Evolutionary conservation across 2,329 filamentous ascomycete genomes (phyloP), one percentile per base, ranked within the genome.

Genomic region (Phaeophleospora eucalypticola): DNA sequence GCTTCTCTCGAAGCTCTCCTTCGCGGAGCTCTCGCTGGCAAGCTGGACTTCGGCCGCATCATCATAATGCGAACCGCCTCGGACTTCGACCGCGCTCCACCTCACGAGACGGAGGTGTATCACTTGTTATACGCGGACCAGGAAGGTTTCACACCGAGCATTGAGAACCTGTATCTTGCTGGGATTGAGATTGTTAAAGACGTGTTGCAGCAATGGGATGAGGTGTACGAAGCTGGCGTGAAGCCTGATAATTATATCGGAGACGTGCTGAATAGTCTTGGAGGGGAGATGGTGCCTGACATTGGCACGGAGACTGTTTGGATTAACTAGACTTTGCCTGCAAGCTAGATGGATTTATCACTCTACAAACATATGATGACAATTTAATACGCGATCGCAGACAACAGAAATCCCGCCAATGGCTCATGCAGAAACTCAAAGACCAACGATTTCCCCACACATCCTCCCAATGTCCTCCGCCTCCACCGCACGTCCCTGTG

Each of bases 21-120:
- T 9, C 59, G 66, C 9, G 66, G 55, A 20, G 52, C 58, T 3
- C 21, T 56, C 3, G 53, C 53, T 7, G 53, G 56, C 1, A 56
- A 60, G 12, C 52, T 68, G 33, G 67, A 68, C 44, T 68, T 63
- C 41, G 45, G 49, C 8, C 59, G 65, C 19, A 62, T 69, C 36
- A 60, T 68, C 36, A 46, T 68, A 21, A 64, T 67, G 61, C 58
- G 63, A 39, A 62, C 63, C 59, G 82, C 77, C 1, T 83, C 80
- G 8, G 81, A 89, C 66, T 88, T 88, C 60, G 85, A 88, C 62
- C 77, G 84, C 2, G 82, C 81, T 0, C 81, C 82, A 16, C 76
- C 78, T 0, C 77, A 75, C 4, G 62, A 78, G 8, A 71, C 74
- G 0, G 74, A 79, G 12, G 71, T 75, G 14, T 71, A 80, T 21